Evolutionary conservation across 257 asterid species (phyloP).

Genomic region (Petunia secreta): DNA sequence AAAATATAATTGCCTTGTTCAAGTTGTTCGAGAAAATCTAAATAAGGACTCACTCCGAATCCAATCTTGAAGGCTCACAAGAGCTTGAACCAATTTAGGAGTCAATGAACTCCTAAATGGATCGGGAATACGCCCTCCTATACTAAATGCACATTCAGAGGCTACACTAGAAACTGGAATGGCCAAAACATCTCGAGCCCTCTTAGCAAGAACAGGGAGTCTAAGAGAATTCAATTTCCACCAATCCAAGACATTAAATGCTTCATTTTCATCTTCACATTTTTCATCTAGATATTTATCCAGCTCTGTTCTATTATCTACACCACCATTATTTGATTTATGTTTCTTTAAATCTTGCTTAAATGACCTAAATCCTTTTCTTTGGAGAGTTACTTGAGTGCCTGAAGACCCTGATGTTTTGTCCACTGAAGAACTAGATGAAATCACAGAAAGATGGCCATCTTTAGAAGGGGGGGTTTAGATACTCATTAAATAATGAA

Average conservation of each 20-base stretch:
- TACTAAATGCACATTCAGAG: background rate
- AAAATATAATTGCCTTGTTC: background rate
- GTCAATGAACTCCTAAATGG: background rate
- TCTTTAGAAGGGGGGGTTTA: no score
- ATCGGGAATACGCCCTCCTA: background rate
- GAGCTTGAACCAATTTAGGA: conserved; percentile 8
- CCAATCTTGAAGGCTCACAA: background rate
- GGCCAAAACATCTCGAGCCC: background rate
- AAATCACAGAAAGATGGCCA: no score
- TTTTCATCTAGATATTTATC: background rate
- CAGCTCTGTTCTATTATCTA: background rate
- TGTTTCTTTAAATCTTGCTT: background rate
- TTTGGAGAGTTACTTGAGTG: no score
- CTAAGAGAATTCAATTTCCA: background rate
- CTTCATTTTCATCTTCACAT: background rate
- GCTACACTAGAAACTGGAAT: background rate
- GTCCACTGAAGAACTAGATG: no score
- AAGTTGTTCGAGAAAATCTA: background rate
- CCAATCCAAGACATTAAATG: background rate
- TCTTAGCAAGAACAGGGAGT: background rate
- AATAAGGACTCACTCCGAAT: background rate
- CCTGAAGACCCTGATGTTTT: no score
- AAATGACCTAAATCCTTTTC: no score
- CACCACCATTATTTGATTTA: background rate
- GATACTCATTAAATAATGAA: background rate